Percentiles rank a stretch among this genome's conserved stretches.
Evolutionary conservation across 106 monocot species (phyloP).

Genomic region (Chionographis japonica): DNA sequence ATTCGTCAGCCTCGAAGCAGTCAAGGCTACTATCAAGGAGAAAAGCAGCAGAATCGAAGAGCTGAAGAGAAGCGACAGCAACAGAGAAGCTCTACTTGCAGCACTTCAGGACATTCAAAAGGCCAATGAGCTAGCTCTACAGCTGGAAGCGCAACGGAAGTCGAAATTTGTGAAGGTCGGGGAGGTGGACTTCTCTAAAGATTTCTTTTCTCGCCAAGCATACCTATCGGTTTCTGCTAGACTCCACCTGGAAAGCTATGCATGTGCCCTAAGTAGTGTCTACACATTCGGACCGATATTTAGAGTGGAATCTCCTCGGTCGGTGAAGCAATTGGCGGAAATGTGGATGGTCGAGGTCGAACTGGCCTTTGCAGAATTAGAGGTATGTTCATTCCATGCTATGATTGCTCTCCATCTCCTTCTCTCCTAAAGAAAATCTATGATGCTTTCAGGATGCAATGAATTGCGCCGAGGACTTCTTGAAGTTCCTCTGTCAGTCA

Average conservation of each 20-base stretch:
- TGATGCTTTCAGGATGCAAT: conserved; percentile 54
- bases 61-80: conserved; percentile 67
- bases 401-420: background rate
- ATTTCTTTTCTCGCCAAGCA: conserved; percentile 52
- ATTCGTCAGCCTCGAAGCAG: conserved; percentile 27
- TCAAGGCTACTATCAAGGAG: conserved; percentile 59
- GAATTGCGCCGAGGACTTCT: conserved; percentile 70
- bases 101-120: conserved; percentile 59
- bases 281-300: conserved; percentile 71
- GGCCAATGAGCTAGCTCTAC: conserved; percentile 55
- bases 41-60: conserved; percentile 66
- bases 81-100: conserved; percentile 51
- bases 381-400: conserved; percentile 31
- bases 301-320: conserved; percentile 26
- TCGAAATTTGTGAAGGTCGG: conserved; percentile 4
- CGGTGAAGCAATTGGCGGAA: conserved; percentile 45
- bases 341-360: conserved; percentile 79
- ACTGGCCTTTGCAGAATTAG: conserved; percentile 65
- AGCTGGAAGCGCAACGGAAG: conserved; percentile 40
- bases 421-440: background rate
- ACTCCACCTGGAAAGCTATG: conserved; percentile 77
- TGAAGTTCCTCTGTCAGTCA: conserved; percentile 55
- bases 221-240: conserved; percentile 36
- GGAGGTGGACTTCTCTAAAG: conserved; percentile 40
- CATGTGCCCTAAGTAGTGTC: conserved; percentile 69